These are phyloP conservation scores for Turritis glabra DNA, from an alignment of 345 rosid species.

Conservation along the genomic window DNA sequence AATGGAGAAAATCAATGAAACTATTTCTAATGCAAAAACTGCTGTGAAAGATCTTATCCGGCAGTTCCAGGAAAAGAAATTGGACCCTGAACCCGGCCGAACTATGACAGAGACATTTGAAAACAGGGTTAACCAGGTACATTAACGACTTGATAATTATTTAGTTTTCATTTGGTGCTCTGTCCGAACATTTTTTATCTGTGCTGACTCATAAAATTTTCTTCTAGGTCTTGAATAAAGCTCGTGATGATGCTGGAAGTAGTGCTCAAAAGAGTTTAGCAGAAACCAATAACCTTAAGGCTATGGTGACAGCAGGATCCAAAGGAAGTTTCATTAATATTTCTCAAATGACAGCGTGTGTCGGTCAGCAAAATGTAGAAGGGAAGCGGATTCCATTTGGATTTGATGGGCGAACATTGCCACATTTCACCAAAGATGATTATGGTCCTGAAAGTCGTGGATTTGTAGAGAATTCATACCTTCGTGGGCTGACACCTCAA, in stretches of 20 bases:
- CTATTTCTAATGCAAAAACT: conserved; percentile 80
- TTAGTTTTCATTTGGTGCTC: neutral
- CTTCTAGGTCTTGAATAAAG: conserved; percentile 81
- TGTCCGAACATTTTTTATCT: neutral
- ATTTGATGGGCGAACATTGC: conserved; percentile 83
- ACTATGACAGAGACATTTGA: conserved; percentile 97
- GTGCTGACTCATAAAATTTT: conserved; percentile 5
- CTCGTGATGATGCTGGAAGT: conserved; percentile 99
- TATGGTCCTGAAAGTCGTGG: conserved; percentile 99
- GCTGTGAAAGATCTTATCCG: conserved; percentile 75
- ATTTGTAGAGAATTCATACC: conserved; percentile 95
- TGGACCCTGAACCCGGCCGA: conserved; percentile 97
- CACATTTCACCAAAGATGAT: conserved; percentile 96
- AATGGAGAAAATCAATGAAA: conserved; percentile 89
- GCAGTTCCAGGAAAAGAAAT: conserved; percentile 63
- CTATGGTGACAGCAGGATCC: conserved; percentile 99
- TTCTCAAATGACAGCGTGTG: conserved; percentile 99
- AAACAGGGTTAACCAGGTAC: conserved; percentile 96
- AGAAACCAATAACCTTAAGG: conserved; percentile 97
- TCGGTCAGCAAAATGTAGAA: conserved; percentile 99
- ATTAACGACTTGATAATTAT: neutral
- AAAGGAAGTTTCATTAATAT: conserved; percentile 98
- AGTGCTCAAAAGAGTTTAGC: conserved; percentile 96
- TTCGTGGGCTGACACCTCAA: conserved; percentile 98
- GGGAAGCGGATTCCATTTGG: conserved; percentile 98